Evolutionary conservation across 495 filamentous ascomycete species (phyloP), one percentile per base, ranked within the genome.

Genomic region (Penicillium macrosclerotiorum): DNA sequence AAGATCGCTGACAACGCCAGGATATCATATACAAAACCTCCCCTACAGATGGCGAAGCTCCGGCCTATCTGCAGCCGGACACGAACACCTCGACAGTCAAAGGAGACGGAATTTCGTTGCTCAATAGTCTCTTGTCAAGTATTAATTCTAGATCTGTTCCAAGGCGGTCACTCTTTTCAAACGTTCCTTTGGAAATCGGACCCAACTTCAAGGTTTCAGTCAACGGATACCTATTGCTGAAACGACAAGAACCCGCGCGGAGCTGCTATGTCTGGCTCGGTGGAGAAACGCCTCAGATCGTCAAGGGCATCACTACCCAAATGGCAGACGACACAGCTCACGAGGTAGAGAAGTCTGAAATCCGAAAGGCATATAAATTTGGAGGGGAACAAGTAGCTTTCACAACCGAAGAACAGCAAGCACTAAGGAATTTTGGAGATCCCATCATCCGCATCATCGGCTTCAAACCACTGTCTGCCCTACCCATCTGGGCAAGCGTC

Each of bases 291-390:
- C 75, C 86, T 3, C 85, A 95, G 58, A 84, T 97, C 33, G 90
- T 80, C 8, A 74, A 82, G 17, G 85, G 84, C 2, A 74, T 81
- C 38, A 90, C 89, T 1, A 80, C 81, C 1, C 79, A 83, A 38
- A 71, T 89, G 30, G 83, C 88, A 13, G 88, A 87, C 17, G 86
- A 91, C 49, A 88, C 83, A 1, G 80, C 82, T 3, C 75, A 83
- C 25, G 76, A 78, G 0, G 81, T 96, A 2, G 88, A 95, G 43
- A 91, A 91, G 54, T 63, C 64, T 7, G 89, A 96, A 47, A 79
- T 96, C 26, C 82, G 85, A 42, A 96, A 95, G 57, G 94, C 92
- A 0, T 99, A 92, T 71, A 95, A 92, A 55, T 97, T 96, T 52
- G 94, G 92, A 23, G 90, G 88, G 14, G 89, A 95, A 51, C 86